Evolutionary conservation across 768 basidiomycete genomes (phyloP), one percentile per base, ranked within the genome.

Genomic region (Terana coerulea): DNA sequence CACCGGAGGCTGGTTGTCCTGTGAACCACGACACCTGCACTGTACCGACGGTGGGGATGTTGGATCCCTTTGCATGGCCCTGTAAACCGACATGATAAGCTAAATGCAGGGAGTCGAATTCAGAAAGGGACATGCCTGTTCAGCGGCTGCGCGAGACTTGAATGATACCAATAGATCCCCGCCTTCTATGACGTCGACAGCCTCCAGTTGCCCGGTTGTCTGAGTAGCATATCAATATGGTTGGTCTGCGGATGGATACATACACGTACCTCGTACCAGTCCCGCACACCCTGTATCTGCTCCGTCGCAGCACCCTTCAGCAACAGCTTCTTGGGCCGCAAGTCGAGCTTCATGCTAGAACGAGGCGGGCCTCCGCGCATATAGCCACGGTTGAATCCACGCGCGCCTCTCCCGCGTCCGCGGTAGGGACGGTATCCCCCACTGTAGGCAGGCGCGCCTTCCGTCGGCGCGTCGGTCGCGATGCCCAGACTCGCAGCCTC

Each of bases 301-400:
- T 72, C 72, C 17, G 77, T 75, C 30, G 73, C 68, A 8, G 79
- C 80, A 31, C 86, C 88, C 61, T 89, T 86, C 25, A 97, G 72
- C 19, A 87, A 68, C 21, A 97, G 70, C 67, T 81, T 85, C 71
- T 84, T 88, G 9, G 93, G 88, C 15, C 93, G 81, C 62, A 94
- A 92, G 67, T 97, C 93, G 25, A 97, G 79, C 63, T 88, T 88
- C 86, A 95, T 88, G 60, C 84, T 91, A 9, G 75, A 72, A 35
- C 86, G 78, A 9, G 83, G 75, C 40, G 80, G 76, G 2, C 80
- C 83, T 51, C 89, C 88, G 39, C 89, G 80, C 56, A 78, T 73
- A 8, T 73, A 75, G 35, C 76, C 77, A 12, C 87, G 80, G 65
- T 76, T 81, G 60, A 76, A 84, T 12, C 79, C 71, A 40, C 90